phyloP scores from a whole-genome alignment of 2,329 filamentous ascomycete genomes.

The Colletotrichum sansevieriae region DNA sequence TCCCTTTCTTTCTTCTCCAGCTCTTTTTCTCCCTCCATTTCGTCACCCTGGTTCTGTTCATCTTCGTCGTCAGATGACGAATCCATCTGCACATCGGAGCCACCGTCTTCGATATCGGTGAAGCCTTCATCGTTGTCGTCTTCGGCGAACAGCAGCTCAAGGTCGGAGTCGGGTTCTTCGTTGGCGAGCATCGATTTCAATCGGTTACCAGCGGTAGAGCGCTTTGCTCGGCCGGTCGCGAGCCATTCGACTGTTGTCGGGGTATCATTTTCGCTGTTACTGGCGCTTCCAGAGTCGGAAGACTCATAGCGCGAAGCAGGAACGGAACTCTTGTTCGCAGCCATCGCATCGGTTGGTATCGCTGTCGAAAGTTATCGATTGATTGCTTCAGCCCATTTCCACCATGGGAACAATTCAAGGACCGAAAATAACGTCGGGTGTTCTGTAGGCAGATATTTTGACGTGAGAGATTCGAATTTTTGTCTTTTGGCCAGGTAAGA shows the following conservation, averaged over 20 bases:
- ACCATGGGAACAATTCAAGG: background rate
- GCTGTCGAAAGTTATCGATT: background rate
- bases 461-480: background rate
- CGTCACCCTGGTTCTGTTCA: slow-evolving; percentile 74
- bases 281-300: slow-evolving; percentile 44
- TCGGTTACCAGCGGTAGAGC: slow-evolving; percentile 86
- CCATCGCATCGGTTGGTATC: slow-evolving; percentile 37
- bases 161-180: slow-evolving; percentile 76
- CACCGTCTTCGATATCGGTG: slow-evolving; percentile 75
- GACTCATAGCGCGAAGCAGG: slow-evolving; percentile 38
- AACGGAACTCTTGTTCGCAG: slow-evolving; percentile 28
- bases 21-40: slow-evolving; percentile 89
- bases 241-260: slow-evolving; percentile 72
- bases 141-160: slow-evolving; percentile 83
- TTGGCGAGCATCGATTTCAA: slow-evolving; percentile 83
- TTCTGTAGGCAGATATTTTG: slow-evolving; percentile 12
- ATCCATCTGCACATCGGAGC: slow-evolving; percentile 86
- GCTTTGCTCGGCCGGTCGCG: slow-evolving; percentile 78
- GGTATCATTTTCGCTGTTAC: slow-evolving; percentile 53
- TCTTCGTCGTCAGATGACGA: slow-evolving; percentile 89
- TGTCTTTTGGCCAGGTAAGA: background rate
- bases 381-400: slow-evolving; percentile 30
- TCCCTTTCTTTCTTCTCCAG: slow-evolving; percentile 81
- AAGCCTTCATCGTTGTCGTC: slow-evolving; percentile 78
- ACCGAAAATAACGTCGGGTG: background rate